These are phyloP conservation scores for Naganishia vishniacii DNA, from an alignment of 768 basidiomycete species.

Conservation along the genomic window DNA sequence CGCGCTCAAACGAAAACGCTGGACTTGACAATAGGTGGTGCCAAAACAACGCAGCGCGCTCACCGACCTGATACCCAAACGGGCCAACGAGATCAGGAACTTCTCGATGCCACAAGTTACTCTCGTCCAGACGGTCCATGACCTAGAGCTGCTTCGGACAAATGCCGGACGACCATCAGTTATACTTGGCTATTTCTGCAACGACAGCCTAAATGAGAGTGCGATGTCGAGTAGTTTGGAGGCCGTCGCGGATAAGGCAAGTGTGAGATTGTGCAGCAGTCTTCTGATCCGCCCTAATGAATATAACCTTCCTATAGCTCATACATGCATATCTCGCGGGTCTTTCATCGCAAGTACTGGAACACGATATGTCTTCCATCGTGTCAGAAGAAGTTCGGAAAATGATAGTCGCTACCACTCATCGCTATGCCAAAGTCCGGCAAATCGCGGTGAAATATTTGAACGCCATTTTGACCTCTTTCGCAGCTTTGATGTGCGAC, in stretches of 20 bases:
- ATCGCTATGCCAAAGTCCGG: conserved; percentile 73
- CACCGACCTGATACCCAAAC: conserved; percentile 61
- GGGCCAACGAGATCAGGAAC: conserved; percentile 63
- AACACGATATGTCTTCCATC: conserved; percentile 65
- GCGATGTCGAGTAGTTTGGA: conserved; percentile 73
- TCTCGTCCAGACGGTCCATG: conserved; percentile 76
- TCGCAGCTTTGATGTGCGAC: conserved; percentile 92
- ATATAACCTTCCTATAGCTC: conserved; percentile 55
- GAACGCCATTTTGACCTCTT: conserved; percentile 76
- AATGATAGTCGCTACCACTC: conserved; percentile 73
- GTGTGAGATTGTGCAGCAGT: neutral
- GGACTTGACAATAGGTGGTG: neutral
- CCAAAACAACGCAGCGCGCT: conserved; percentile 12
- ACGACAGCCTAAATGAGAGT: conserved; percentile 73
- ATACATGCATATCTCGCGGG: conserved; percentile 68
- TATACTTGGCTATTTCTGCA: conserved; percentile 77
- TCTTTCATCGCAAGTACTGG: conserved; percentile 66
- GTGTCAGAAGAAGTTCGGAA: conserved; percentile 68
- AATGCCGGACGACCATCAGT: conserved; percentile 72
- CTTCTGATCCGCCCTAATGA: neutral
- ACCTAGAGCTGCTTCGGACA: conserved; percentile 81
- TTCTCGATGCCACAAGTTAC: conserved; percentile 77
- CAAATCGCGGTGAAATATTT: conserved; percentile 77
- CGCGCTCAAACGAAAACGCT: neutral
- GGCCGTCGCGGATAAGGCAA: conserved; percentile 75